phyloP scores from a whole-genome alignment of 768 basidiomycete genomes.

The Tephrocybe sp. region DNA sequence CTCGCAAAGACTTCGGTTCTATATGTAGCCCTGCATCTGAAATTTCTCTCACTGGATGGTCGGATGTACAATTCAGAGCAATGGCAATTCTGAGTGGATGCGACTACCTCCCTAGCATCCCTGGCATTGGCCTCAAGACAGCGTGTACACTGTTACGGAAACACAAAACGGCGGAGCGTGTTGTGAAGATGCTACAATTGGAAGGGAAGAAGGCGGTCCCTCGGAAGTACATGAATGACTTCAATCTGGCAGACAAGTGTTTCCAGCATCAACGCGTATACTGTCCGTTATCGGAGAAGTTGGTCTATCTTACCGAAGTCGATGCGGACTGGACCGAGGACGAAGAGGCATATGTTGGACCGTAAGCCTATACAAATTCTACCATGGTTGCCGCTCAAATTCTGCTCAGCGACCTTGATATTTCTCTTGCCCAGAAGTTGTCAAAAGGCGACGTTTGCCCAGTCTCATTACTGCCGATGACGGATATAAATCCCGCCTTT shows the following conservation, averaged over 20 bases:
- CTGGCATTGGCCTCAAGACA: slow-evolving; percentile 91
- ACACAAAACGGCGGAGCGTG: slow-evolving; percentile 84
- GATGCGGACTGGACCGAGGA: slow-evolving; percentile 54
- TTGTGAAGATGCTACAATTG: slow-evolving; percentile 66
- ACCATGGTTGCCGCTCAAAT: slow-evolving; percentile 5
- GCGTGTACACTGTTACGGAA: slow-evolving; percentile 80
- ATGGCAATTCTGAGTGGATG: slow-evolving; percentile 95
- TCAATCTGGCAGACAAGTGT: slow-evolving; percentile 82
- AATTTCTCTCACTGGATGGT: slow-evolving; percentile 85
- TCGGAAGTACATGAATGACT: slow-evolving; percentile 67
- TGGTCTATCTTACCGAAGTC: slow-evolving; percentile 72
- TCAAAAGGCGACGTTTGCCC: slow-evolving; percentile 74
- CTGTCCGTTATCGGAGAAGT: slow-evolving; percentile 59
- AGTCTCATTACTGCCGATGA: slow-evolving; percentile 61
- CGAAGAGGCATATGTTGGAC: slow-evolving; percentile 70
- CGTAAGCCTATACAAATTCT: slow-evolving; percentile 38
- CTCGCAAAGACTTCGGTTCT: slow-evolving; percentile 63
- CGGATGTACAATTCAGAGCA: slow-evolving; percentile 83
- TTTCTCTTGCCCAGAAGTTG: slow-evolving; percentile 59
- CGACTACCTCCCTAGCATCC: slow-evolving; percentile 89
- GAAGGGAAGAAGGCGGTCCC: slow-evolving; percentile 89
- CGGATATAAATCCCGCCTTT: slow-evolving; percentile 74
- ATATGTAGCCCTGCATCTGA: slow-evolving; percentile 43
- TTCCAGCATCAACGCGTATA: slow-evolving; percentile 94
- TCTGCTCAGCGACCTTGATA: slow-evolving; percentile 56